A percentile compares a stretch with the other conserved stretches of the same genome.
These are phyloP conservation scores for Calonectria naviculata DNA, from an alignment of 2,329 filamentous ascomycete species.

Conservation along the genomic window DNA sequence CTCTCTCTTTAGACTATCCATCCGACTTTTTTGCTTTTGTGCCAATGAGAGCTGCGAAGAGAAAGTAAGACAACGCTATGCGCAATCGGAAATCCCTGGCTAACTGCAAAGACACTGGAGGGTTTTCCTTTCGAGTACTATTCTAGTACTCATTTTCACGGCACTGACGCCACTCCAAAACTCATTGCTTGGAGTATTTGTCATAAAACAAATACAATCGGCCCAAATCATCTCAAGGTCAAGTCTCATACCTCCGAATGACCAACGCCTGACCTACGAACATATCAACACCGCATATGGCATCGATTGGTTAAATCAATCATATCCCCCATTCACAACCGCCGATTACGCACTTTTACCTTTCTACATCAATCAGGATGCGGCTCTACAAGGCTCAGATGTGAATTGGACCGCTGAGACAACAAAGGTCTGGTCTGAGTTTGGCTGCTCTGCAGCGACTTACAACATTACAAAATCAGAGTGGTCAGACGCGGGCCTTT, in stretches of 20 bases:
- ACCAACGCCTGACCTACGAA: background rate
- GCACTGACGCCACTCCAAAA: background rate
- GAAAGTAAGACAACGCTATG: background rate
- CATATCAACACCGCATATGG: background rate
- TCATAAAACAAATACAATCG: background rate
- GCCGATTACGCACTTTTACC: background rate
- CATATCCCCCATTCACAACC: background rate
- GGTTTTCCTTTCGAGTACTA: background rate
- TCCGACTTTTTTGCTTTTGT: background rate
- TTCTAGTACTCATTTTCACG: background rate
- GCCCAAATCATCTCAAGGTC: background rate
- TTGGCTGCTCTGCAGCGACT: background rate
- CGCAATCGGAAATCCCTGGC: background rate
- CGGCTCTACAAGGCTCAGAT: background rate
- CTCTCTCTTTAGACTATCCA: background rate
- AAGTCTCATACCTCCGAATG: background rate
- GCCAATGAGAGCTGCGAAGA: background rate
- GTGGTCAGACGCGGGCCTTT: background rate
- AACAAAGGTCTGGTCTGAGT: background rate
- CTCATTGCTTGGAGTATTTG: background rate
- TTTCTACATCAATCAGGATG: background rate
- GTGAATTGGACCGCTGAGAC: background rate
- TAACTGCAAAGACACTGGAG: background rate
- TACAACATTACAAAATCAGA: background rate
- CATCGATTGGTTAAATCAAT: background rate